phyloP scores from a whole-genome alignment of 768 basidiomycete genomes.

The Psilocybe azurescens region DNA sequence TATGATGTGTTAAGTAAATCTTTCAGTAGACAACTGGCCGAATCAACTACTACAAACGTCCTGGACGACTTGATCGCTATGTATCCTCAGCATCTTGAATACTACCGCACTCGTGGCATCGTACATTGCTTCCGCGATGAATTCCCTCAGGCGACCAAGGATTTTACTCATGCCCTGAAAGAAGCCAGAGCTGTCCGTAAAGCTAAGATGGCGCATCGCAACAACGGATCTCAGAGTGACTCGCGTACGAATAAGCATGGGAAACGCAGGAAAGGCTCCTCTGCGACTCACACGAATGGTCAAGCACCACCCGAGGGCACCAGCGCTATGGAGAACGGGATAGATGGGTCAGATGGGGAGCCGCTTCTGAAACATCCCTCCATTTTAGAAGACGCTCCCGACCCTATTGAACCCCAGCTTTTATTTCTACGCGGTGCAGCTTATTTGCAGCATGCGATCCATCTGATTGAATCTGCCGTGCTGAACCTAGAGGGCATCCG shows the following conservation, averaged over 20 bases:
- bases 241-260: constrained; percentile 42
- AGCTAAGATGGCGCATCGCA: constrained; percentile 60
- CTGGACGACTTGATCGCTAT: constrained; percentile 79
- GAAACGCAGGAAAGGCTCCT: constrained; percentile 60
- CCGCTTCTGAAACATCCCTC: constrained; percentile 69
- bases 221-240: constrained; percentile 39
- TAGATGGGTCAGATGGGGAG: constrained; percentile 59
- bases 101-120: constrained; percentile 88
- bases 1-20: constrained; percentile 13
- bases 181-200: constrained; percentile 78
- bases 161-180: constrained; percentile 81
- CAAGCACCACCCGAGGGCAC: constrained; percentile 76
- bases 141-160: constrained; percentile 72
- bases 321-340: constrained; percentile 48
- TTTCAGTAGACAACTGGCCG: constrained; percentile 74
- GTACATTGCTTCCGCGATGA: constrained; percentile 91
- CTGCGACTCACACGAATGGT: constrained; percentile 52
- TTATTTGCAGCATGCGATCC: constrained; percentile 79
- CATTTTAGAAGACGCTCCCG: constrained; percentile 76
- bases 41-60: constrained; percentile 79
- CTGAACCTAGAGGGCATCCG: constrained; percentile 72
- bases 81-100: constrained; percentile 81
- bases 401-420: constrained; percentile 86
- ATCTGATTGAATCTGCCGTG: constrained; percentile 75
- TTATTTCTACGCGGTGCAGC: constrained; percentile 85